Evolutionary conservation across 495 filamentous ascomycete genomes (phyloP).

Genomic region (Aspergillus steynii): DNA sequence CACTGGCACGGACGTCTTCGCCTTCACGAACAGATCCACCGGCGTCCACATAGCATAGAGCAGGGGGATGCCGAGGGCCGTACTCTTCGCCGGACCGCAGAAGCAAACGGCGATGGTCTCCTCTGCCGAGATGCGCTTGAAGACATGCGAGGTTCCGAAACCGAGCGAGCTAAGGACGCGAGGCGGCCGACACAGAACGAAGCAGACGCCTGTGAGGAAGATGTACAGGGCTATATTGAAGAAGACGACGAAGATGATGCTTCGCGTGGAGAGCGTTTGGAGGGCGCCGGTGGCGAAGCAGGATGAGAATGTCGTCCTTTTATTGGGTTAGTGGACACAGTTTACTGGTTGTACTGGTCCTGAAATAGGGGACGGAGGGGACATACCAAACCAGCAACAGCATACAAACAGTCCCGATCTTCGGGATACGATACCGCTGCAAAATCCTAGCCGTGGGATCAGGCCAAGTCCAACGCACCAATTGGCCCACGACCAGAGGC

Average conservation of each 20-base stretch:
- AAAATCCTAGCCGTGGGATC: conserved; percentile 40
- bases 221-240: conserved; percentile 57
- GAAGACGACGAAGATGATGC: conserved; percentile 51
- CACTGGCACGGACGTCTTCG: conserved; percentile 54
- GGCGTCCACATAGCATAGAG: conserved; percentile 55
- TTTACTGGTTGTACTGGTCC: too few species aligned
- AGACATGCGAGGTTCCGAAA: conserved; percentile 25
- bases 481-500: conserved; percentile 50
- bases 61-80: conserved; percentile 53
- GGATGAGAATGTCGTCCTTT: conserved; percentile 54
- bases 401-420: conserved; percentile 47
- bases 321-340: neutral
- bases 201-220: conserved; percentile 50
- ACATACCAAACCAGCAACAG: conserved; percentile 54
- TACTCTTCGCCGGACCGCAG: conserved; percentile 59
- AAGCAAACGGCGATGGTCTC: conserved; percentile 57
- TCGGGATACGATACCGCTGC: conserved; percentile 45
- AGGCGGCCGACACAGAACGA: conserved; percentile 47
- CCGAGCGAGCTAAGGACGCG: conserved; percentile 16
- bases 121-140: conserved; percentile 44
- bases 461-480: conserved; percentile 49
- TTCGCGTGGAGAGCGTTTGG: conserved; percentile 44
- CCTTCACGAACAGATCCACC: conserved; percentile 48
- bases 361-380: neutral
- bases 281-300: conserved; percentile 55